A percentile compares a stretch with the other conserved stretches of the same genome.
Evolutionary conservation across 352 stramenopile genomes (phyloP).

Genomic region (Pythium guiyangense): DNA sequence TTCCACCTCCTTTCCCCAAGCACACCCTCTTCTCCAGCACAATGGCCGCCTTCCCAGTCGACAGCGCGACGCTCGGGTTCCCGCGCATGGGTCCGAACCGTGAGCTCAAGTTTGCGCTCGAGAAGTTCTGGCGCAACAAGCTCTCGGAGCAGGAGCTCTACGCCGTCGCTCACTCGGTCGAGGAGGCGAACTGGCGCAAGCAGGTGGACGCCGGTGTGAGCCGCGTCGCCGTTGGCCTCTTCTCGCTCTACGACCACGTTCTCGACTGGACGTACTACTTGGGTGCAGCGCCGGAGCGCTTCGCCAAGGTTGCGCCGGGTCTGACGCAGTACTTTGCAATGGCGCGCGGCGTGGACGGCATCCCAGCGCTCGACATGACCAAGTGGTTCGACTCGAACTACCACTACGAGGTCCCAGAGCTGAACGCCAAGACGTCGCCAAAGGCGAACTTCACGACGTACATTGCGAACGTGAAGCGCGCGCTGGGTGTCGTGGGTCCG

Average conservation of each 20-base stretch:
- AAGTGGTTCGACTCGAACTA: constrained; percentile 96
- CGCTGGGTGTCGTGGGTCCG: constrained; percentile 65
- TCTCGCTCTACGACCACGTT: constrained; percentile 92
- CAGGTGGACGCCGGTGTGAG: constrained; percentile 76
- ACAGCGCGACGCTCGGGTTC: constrained; percentile 86
- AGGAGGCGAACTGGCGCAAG: constrained; percentile 83
- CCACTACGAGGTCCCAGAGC: constrained; percentile 93
- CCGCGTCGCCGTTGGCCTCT: constrained; percentile 81
- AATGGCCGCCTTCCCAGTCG: constrained; percentile 43
- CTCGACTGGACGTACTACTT: constrained; percentile 87
- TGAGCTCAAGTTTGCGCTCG: constrained; percentile 93
- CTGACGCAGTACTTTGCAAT: constrained; percentile 89
- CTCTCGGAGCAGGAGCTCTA: constrained; percentile 80
- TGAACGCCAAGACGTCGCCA: constrained; percentile 65
- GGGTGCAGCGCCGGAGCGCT: constrained; percentile 72
- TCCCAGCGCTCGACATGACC: constrained; percentile 91
- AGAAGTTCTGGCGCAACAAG: constrained; percentile 91
- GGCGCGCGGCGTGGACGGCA: constrained; percentile 86
- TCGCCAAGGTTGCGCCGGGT: constrained; percentile 50
- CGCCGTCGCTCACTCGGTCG: constrained; percentile 61
- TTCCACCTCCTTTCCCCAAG: neutral
- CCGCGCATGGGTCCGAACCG: constrained; percentile 90
- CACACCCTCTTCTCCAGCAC: constrained; percentile 6
- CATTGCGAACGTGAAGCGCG: constrained; percentile 69
- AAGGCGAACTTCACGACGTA: constrained; percentile 81